Base-by-base conservation (phyloP, 805 yeast species). In the Sugiyamaella boreocaroliniensis region DNA sequence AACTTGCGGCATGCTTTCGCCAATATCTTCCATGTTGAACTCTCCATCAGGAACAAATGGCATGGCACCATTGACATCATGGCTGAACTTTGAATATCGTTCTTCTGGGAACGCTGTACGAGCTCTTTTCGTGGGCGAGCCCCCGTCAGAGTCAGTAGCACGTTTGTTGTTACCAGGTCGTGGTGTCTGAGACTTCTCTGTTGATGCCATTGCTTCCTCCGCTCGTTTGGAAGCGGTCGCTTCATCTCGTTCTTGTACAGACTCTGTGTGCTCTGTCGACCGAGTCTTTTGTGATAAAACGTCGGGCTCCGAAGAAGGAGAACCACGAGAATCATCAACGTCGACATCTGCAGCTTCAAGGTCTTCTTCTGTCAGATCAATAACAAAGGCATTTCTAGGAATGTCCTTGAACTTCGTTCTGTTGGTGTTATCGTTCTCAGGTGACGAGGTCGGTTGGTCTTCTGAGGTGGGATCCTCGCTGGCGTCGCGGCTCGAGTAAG, bases 1-100 rank as follows among this genome's bases (percentile, higher is more conserved):
- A 4, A 22, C 26, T 22, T 15, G 19, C 1, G 48, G 55, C 19
- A 57, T 54, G 29, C 49, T 52, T 15, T 49, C 41, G 1, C 50
- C 15, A 40, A 65, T 40, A 15, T 52, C 62, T 14, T 58, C 61
- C 66, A 66, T 55, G 26, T 58, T 55, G 52, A 66, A 66, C 44
- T 63, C 58, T 29, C 68, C 67, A 26, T 43, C 29, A 2, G 64
- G 65, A 15, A 65, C 58, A 48, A 64, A 61, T n/a, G 68, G 68
- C 10, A 65, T 55, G 11, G 56, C 58, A 20, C 53, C 52, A 10
- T 26, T 46, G 37, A 59, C 26, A 14, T 55, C 58, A 12, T 47
- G 48, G 11, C 45, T 40, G 37, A 54, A 19, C 18, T 7, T n/a
- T 19, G 18, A 16, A 29, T 51, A 55, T 7, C 37, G 20, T 10